A percentile compares a stretch with the other conserved stretches of the same genome.
Evolutionary conservation across 2,329 filamentous ascomycete species (phyloP).

Genomic region (Colletotrichum sansevieriae): DNA sequence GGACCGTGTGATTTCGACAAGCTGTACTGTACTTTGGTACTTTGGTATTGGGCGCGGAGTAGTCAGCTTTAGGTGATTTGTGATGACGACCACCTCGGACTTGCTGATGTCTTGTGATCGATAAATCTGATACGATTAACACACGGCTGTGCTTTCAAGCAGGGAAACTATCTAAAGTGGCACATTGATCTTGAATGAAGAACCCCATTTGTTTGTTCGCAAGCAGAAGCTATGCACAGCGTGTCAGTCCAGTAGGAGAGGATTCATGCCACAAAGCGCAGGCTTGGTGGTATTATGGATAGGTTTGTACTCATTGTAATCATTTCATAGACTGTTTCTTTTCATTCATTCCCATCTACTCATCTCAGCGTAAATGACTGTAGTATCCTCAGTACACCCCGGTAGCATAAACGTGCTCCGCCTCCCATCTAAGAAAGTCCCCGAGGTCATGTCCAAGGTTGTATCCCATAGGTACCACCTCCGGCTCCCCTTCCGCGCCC

Average conservation of each 20-base stretch:
- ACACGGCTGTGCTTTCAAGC: too few relatives aligned
- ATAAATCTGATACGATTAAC: too few relatives aligned
- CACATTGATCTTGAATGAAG: too few relatives aligned
- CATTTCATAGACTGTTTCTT: not conserved
- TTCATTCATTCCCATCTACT: not conserved
- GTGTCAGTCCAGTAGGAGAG: too few relatives aligned
- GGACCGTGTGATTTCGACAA: too few relatives aligned
- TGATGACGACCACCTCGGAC: not conserved
- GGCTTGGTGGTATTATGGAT: not conserved
- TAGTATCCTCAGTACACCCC: constrained; percentile 43
- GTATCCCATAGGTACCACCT: constrained; percentile 69
- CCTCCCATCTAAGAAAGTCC: constrained; percentile 70
- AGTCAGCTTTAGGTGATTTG: not conserved
- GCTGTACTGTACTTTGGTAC: not conserved
- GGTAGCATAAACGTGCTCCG: constrained; percentile 60
- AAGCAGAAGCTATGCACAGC: too few relatives aligned
- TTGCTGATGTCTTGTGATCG: not conserved
- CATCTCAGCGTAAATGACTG: not conserved
- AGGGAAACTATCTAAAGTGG: too few relatives aligned
- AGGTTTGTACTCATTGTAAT: not conserved
- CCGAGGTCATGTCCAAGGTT: constrained; percentile 71
- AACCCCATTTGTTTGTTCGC: too few relatives aligned
- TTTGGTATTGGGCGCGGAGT: too few relatives aligned
- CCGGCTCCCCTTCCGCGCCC: constrained; percentile 48
- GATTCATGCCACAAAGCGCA: not conserved